These are phyloP conservation scores for Aureobasidium sp. DNA, from an alignment of 2,329 filamentous ascomycete species.

Conservation along the genomic window DNA sequence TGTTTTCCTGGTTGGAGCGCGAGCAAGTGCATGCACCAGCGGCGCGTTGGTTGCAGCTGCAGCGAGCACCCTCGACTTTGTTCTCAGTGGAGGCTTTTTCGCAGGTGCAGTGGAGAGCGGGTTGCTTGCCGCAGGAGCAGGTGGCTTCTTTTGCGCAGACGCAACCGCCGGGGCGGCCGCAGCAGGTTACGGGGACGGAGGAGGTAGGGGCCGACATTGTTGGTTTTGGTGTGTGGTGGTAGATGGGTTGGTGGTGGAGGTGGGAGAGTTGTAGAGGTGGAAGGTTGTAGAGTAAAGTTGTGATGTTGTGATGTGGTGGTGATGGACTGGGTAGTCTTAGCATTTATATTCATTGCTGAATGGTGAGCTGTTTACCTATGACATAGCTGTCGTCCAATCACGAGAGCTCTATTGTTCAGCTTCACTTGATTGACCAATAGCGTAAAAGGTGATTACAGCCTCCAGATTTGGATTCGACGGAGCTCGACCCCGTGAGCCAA, in stretches of 20 bases:
- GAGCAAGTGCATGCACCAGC: conserved; percentile 77
- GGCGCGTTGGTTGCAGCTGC: conserved; percentile 72
- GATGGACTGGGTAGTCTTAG: background rate
- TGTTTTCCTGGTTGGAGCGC: conserved; percentile 62
- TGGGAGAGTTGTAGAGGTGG: background rate
- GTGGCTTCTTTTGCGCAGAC: conserved; percentile 48
- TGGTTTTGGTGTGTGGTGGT: too few species aligned
- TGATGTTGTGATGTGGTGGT: too few species aligned
- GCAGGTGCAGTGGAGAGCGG: conserved; percentile 80
- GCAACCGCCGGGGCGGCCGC: conserved; percentile 46
- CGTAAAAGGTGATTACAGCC: background rate
- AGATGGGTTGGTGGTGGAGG: background rate
- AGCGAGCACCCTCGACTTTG: conserved; percentile 60
- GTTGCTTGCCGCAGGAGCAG: conserved; percentile 86
- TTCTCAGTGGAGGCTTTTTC: conserved; percentile 71
- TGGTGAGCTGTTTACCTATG: background rate
- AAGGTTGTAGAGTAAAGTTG: too few species aligned
- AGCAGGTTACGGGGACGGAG: conserved; percentile 48
- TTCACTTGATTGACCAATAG: background rate
- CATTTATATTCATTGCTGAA: background rate
- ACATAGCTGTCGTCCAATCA: conserved; percentile 2
- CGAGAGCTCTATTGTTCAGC: background rate
- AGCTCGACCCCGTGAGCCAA: background rate
- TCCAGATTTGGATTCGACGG: background rate
- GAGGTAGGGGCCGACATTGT: conserved; percentile 32